Evolutionary conservation across 306 rosid species (phyloP).

Genomic region (Amphicarpaea edgeworthii): DNA sequence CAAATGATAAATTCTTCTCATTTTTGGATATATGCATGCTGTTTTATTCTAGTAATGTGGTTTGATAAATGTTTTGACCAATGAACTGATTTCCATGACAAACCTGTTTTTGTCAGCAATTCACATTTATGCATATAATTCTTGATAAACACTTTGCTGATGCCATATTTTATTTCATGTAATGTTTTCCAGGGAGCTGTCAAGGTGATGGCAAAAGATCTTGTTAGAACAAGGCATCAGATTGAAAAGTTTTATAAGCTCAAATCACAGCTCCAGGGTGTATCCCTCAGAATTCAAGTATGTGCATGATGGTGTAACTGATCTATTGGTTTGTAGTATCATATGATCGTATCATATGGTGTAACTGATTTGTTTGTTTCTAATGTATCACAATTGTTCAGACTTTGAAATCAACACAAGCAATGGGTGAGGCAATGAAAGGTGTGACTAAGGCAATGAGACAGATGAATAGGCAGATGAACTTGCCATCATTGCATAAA

Average conservation of each 20-base stretch:
- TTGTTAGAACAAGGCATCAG: conserved; percentile 91
- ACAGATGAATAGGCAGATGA: conserved; percentile 98
- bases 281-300: conserved; percentile 90
- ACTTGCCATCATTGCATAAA: conserved; percentile 90
- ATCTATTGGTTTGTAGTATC: background rate
- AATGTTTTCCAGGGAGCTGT: conserved; percentile 81
- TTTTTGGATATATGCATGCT: background rate
- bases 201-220: conserved; percentile 92
- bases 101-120: conserved; percentile 24
- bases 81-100: conserved; percentile 21
- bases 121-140: background rate
- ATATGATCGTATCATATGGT: conserved; percentile 3
- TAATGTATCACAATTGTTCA: conserved; percentile 37
- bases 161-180: conserved; percentile 33
- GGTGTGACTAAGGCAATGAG: conserved; percentile 99
- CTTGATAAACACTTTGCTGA: background rate
- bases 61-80: background rate
- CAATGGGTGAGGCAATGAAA: conserved; percentile 99
- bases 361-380: background rate
- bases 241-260: conserved; percentile 89
- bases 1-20: background rate
- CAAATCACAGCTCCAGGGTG: conserved; percentile 94
- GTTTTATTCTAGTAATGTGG: background rate
- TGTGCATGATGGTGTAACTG: conserved; percentile 19
- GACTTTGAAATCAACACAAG: conserved; percentile 98